Evolutionary conservation across 2,329 filamentous ascomycete species (phyloP).

Genomic region (Huntiella omanensis): DNA sequence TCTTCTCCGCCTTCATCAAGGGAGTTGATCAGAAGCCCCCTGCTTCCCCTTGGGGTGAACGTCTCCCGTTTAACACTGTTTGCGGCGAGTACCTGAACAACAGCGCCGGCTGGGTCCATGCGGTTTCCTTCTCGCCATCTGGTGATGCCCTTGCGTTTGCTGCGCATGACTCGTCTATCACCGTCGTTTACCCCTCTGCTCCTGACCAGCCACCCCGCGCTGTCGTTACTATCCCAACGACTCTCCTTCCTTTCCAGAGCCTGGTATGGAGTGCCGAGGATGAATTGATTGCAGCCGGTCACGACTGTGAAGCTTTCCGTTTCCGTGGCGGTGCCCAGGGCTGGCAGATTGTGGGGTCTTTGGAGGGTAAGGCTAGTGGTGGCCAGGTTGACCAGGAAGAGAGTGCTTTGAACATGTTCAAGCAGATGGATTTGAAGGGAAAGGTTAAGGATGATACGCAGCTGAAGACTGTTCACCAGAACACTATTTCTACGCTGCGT

Average conservation of each 20-base stretch:
- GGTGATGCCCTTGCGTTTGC: slow-evolving; percentile 88
- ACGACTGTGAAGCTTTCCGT: slow-evolving; percentile 78
- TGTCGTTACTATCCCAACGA: slow-evolving; percentile 77
- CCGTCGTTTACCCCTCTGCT: slow-evolving; percentile 81
- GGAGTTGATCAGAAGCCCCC: slow-evolving; percentile 75
- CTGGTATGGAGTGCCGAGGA: slow-evolving; percentile 81
- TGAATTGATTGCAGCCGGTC: slow-evolving; percentile 88
- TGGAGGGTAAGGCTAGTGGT: slow-evolving; percentile 55
- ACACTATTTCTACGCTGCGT: slow-evolving; percentile 76
- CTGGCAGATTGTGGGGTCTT: slow-evolving; percentile 66
- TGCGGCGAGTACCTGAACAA: slow-evolving; percentile 94
- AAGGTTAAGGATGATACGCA: slow-evolving; percentile 83
- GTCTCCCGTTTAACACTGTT: slow-evolving; percentile 92
- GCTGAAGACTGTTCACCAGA: slow-evolving; percentile 89
- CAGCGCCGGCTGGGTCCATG: slow-evolving; percentile 91
- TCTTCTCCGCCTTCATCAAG: slow-evolving; percentile 93
- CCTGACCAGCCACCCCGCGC: slow-evolving; percentile 80
- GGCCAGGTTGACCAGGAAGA: slow-evolving; percentile 56
- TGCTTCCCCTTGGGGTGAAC: slow-evolving; percentile 80
- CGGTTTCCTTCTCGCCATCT: slow-evolving; percentile 78
- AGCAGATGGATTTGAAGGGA: slow-evolving; percentile 95
- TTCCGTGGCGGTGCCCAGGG: slow-evolving; percentile 61
- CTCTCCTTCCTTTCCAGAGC: slow-evolving; percentile 80
- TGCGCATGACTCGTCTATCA: slow-evolving; percentile 90
- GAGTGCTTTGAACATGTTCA: slow-evolving; percentile 93